Evolutionary conservation across 176 grass and related monocot species (phyloP).

Genomic region (Dactylis glomerata): DNA sequence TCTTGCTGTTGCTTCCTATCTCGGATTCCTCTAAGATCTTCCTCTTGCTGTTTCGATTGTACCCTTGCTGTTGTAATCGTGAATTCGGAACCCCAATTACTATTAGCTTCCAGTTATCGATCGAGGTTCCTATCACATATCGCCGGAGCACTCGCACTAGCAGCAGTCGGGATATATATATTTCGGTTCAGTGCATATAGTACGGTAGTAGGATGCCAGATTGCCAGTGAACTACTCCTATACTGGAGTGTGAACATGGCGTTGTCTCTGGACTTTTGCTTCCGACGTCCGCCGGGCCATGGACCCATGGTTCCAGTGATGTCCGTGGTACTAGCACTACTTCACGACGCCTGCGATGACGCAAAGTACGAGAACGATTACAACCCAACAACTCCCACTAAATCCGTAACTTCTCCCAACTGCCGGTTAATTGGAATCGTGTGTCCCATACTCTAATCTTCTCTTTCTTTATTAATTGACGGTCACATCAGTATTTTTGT

Average conservation of each 20-base stretch:
- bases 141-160: too few relatives aligned
- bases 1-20: too few relatives aligned
- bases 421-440: background rate
- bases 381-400: background rate
- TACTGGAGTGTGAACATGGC: background rate
- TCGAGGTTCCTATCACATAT: too few relatives aligned
- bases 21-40: too few relatives aligned
- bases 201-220: background rate
- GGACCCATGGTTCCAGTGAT: background rate
- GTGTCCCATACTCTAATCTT: too few relatives aligned
- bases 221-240: background rate
- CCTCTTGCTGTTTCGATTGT: too few relatives aligned
- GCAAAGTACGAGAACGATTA: background rate
- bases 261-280: background rate
- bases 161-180: too few relatives aligned
- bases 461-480: too few relatives aligned
- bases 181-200: background rate
- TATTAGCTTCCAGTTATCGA: too few relatives aligned
- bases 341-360: background rate
- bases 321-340: background rate
- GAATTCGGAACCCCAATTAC: too few relatives aligned
- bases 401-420: background rate
- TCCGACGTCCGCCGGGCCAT: background rate
- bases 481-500: too few relatives aligned
- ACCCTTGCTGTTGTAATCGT: too few relatives aligned